These are phyloP conservation scores for Glycyrrhiza uralensis DNA, from an alignment of 306 rosid genomes.

Conservation along the genomic window DNA sequence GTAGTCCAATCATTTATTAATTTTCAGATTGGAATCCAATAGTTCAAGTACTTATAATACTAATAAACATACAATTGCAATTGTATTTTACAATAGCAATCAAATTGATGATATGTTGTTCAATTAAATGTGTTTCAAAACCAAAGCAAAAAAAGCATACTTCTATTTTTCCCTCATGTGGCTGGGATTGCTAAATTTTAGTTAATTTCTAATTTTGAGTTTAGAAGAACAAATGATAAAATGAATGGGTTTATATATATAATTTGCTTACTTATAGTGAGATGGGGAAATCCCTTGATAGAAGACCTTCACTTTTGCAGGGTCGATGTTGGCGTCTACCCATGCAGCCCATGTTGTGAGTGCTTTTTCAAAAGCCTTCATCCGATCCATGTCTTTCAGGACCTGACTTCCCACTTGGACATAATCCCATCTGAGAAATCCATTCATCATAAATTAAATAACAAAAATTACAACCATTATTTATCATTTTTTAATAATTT, in stretches of 20 bases:
- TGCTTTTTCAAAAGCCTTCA: constrained; percentile 79
- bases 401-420: constrained; percentile 46
- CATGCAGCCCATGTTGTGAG: constrained; percentile 75
- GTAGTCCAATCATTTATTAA: neutral
- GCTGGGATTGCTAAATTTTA: no score
- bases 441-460: neutral
- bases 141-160: no score
- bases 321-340: constrained; percentile 67
- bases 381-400: constrained; percentile 71
- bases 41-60: neutral
- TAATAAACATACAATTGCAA: neutral
- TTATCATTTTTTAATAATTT: neutral
- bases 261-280: constrained; percentile 74
- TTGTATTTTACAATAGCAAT: no score
- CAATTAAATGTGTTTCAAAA: no score
- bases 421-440: constrained; percentile 71
- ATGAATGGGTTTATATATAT: neutral
- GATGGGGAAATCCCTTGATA: constrained; percentile 97
- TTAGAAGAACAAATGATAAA: neutral
- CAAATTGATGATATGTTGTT: no score
- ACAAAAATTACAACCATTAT: neutral
- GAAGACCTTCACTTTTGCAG: constrained; percentile 53
- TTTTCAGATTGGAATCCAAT: neutral
- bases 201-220: no score
- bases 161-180: no score